Evolutionary conservation across 306 rosid species (phyloP), one percentile per base, ranked within the genome.

Genomic region (Clitoria ternatea): DNA sequence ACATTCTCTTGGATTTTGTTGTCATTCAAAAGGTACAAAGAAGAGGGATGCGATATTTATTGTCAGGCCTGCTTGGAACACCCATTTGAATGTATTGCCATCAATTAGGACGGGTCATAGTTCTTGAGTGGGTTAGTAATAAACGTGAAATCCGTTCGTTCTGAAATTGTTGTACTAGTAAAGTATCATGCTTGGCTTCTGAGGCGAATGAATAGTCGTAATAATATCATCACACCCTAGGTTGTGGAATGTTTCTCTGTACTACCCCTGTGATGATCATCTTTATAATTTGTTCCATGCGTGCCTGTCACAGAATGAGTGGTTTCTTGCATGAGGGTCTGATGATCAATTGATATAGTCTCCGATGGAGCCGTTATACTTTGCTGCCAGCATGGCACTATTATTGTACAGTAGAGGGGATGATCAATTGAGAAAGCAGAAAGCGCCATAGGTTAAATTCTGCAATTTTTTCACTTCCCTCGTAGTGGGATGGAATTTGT

Each of bases 1-100:
- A 35, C 63, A n/a, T 82, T 77, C 14, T 61, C 61, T 79, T 77
- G 63, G 82, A 81, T 83, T 87, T 79, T 86, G 80, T 67, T 73
- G 82, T 23, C 78, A 48, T 68, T 76, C 63, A 45, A 32, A 64
- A 49, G 59, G 52, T 47, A 29, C 23, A 70, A 30, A 59, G 61
- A 75, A 72, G 64, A 57, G 55, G 61, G 23, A 67, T 72, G 79
- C 66, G 76, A 61, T 70, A 54, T 64, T 74, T 57, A 35, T 78
- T 27, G 52, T 77, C 56, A 40, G 47, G 73, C 73, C 44, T 45
- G 73, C 43, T 29, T 78, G 89, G 80, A 82, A 77, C 80, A 79
- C 74, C 76, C 68, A 66, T 85, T 83, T 44, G 56, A 66, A 70
- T 73, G 75, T 49, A 68, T 14, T 78, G 10, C 65, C 57, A 66